Base-by-base conservation (phyloP, 495 filamentous ascomycete species). In the Cladorrhinum samala region DNA sequence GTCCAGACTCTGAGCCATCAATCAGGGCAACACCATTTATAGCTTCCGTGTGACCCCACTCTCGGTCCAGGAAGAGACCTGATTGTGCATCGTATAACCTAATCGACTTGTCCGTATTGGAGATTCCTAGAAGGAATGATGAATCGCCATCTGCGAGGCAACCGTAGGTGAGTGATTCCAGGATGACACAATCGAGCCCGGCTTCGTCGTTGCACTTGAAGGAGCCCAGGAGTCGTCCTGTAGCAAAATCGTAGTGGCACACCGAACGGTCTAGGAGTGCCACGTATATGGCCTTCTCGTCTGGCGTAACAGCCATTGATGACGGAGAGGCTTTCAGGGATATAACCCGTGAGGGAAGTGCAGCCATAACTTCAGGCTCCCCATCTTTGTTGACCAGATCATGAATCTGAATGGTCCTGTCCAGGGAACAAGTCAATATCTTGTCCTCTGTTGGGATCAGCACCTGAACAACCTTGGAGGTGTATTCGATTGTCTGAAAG, bases 21-120 rank as follows among this genome's bases (percentile, higher is more conserved):
- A 95, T 59, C 11, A 96, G 65, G n/a, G 82, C 75, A 36, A 91
- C 78, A 62, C 86, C 91, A 39, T 88, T 93, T 39, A 97, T 84
- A 39, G 89, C 86, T 62, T 95, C 91, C 0, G 89, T 94, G 63
- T 98, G 93, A 13, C 93, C 94, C 77, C 89, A 95, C 67, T 95
- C 93, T 36, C 88, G 83, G 21, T 88, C 85, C 48, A 96, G 70
- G 55, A 98, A 83, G 20, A 73, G 65, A 13, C 91, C 92, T 38
- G 79, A 78, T 42, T 86, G 83, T 14, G 83, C 72, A 56, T 94
- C 87, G 64, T 98, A 97, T 2, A 97, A 71, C 18, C 93, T 77
- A 52, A 98, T 84, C 6, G 93, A 96, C 63, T 96, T 97, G 66
- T 98, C 93, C 3, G 87, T 94, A 57, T 87, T 89, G 6, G 94